Base-by-base conservation (phyloP, 768 basidiomycete genomes). In the Lyophyllum semitale region DNA sequence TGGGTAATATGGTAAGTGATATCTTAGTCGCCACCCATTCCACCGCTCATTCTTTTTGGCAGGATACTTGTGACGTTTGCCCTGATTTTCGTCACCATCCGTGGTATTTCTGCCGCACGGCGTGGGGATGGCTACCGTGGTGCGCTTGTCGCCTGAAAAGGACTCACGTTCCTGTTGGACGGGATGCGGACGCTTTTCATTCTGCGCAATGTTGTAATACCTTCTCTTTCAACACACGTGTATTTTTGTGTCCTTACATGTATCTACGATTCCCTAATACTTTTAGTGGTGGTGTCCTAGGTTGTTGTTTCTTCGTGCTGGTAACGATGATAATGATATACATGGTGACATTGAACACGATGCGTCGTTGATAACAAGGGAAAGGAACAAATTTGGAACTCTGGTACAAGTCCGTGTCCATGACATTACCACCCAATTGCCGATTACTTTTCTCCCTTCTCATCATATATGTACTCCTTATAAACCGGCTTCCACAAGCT, bases 91-190 rank as follows among this genome's bases (percentile, higher is more conserved):
- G 80, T 87, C 52, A 69, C 89, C 53, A 59, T 84, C 23, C 84
- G 87, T 17, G 89, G 82, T 18, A 78, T 91, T 37, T 50, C 73
- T 32, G 76, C 84, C 20, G 76, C 84, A 8, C 78, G 82, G 17
- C 78, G 84, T 20, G 91, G 91, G 13, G 88, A 88, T 55, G 89
- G 90, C 4, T 76, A 80, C 57, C 75, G 76, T 12, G 89, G 87
- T 15, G 71, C 77, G 11, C 80, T 88, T 25, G 72, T 83, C 41
- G 58, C 54, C 22, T 58, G 49, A 52, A 29, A 35, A 9, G 18
- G 4, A 3, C 20, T 43, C 8, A 2, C 32, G 42, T 27, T 33
- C 12, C 22, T 30, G 23, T 40, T 56, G 8, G 25, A 44, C 12
- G 42, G 23, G 18, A n/a, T 27, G 18, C 29, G 40, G 20, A 51